Percentiles rank a stretch among this genome's conserved stretches.
Evolutionary conservation across 495 filamentous ascomycete genomes (phyloP).

Genomic region (Pyronema domesticum): DNA sequence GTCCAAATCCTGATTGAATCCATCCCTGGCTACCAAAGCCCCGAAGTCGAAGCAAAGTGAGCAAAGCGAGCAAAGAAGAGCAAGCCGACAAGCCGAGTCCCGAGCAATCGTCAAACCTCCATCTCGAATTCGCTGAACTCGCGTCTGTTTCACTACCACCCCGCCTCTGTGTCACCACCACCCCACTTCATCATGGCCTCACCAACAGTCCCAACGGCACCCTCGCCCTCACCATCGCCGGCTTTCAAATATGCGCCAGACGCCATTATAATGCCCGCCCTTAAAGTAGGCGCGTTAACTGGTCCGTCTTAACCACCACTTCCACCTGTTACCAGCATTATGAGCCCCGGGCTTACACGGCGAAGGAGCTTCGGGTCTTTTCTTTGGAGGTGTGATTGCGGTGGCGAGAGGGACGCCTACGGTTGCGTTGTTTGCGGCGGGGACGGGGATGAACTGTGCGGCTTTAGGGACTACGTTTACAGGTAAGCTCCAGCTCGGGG

Average conservation of each 20-base stretch:
- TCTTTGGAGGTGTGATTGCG: constrained; percentile 50
- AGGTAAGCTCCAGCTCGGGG: constrained; percentile 33
- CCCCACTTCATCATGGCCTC: neutral
- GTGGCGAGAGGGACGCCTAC: constrained; percentile 47
- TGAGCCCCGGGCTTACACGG: constrained; percentile 3
- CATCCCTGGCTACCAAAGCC: too few relatives aligned
- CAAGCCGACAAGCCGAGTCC: too few relatives aligned
- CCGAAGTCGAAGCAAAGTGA: too few relatives aligned
- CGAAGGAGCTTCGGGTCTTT: constrained; percentile 49
- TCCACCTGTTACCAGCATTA: neutral
- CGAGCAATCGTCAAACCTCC: neutral
- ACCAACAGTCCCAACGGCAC: constrained; percentile 3
- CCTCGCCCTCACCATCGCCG: neutral
- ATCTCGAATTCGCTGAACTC: neutral
- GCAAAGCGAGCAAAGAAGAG: too few relatives aligned
- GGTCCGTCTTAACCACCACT: constrained; percentile 29
- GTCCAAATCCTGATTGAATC: too few relatives aligned
- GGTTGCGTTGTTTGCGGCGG: constrained; percentile 48
- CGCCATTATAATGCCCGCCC: constrained; percentile 26
- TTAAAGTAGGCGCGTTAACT: constrained; percentile 36
- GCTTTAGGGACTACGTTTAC: constrained; percentile 57
- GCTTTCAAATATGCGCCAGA: constrained; percentile 1
- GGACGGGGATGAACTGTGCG: constrained; percentile 64
- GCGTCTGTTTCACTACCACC: neutral
- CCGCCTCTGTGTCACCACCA: neutral